These are phyloP conservation scores for Trichoderma pleuroti DNA, from an alignment of 2,329 filamentous ascomycete species.

Conservation along the genomic window DNA sequence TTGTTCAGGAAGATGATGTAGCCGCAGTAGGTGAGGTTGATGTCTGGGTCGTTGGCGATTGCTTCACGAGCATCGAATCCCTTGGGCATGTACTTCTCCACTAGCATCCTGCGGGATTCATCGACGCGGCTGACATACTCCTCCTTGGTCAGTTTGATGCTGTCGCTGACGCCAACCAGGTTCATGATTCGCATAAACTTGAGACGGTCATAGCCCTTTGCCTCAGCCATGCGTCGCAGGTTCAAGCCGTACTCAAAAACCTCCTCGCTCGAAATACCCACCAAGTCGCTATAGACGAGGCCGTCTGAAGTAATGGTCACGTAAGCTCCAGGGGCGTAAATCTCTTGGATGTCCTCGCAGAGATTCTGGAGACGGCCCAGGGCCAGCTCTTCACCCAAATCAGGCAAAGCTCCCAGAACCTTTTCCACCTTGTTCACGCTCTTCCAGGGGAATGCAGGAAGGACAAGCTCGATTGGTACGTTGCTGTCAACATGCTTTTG, in stretches of 20 bases:
- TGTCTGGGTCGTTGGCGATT: not conserved
- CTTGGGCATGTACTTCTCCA: not conserved
- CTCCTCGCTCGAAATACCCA: not conserved
- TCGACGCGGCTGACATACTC: not conserved
- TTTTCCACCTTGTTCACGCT: not conserved
- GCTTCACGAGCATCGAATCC: not conserved
- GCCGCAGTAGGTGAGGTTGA: not conserved
- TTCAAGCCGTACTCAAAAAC: not conserved
- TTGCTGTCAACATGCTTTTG: not conserved
- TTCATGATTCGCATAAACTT: slow-evolving; percentile 8
- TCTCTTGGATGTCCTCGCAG: not conserved
- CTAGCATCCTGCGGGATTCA: not conserved
- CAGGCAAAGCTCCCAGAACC: not conserved
- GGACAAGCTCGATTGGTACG: not conserved
- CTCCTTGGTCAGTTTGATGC: not conserved
- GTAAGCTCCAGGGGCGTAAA: slow-evolving; percentile 1
- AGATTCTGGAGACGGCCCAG: not conserved
- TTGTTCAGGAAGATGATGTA: slow-evolving; percentile 1
- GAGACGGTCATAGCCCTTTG: not conserved
- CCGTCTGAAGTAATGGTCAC: not conserved
- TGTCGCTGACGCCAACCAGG: not conserved
- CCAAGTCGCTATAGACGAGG: not conserved
- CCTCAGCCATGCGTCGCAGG: not conserved
- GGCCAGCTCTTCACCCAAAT: not conserved
- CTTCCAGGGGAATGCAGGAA: not conserved